Evolutionary conservation across 2,329 filamentous ascomycete species (phyloP), one percentile per base, ranked within the genome.

Genomic region (Fulvia fulva): DNA sequence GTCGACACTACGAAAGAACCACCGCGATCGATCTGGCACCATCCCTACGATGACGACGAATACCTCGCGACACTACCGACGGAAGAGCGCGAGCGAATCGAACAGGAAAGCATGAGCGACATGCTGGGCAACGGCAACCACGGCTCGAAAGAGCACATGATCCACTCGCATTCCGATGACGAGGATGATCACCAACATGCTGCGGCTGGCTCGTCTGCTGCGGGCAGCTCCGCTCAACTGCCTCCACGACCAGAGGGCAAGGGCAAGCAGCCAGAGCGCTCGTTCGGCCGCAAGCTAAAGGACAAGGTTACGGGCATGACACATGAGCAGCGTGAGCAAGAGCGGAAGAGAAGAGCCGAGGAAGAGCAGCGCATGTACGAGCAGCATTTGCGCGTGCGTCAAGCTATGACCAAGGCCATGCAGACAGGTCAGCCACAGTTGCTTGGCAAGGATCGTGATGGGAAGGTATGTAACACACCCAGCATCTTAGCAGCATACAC

Each of bases 11-110:
- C 66, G 28, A 70, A 74, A 26, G 71, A 78, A 12, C 83, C 83
- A 0, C 82, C 83, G 0, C 78, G 81, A 49, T 80, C 79, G 57
- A 84, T 83, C 63, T 86, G 84, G 84, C 76, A 79, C 46, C 84
- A 86, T 66, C 83, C 84, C 0, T 81, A 84, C 68, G 84, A 86
- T 65, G 83, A 85, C 65, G 77, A 81, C 1, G 64, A 77, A 52
- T 85, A 80, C 67, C 72, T 86, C 25, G 66, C 66, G 28, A 77
- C 77, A 0, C 73, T 86, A 0, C 69, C 77, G 0, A 68, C 75
- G 0, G 71, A 77, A 51, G 81, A 85, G 65, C 76, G 82, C 21
- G 77, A 80, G 47, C 71, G 75, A 22, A 73, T 84, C 43, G 68
- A 73, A 56, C 65, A 73, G 23, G 68, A 74, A 21, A 73, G 78